A percentile compares a stretch with the other conserved stretches of the same genome.
Evolutionary conservation across 441 rosid genomes (phyloP).

Genomic region (Melastoma candidum): DNA sequence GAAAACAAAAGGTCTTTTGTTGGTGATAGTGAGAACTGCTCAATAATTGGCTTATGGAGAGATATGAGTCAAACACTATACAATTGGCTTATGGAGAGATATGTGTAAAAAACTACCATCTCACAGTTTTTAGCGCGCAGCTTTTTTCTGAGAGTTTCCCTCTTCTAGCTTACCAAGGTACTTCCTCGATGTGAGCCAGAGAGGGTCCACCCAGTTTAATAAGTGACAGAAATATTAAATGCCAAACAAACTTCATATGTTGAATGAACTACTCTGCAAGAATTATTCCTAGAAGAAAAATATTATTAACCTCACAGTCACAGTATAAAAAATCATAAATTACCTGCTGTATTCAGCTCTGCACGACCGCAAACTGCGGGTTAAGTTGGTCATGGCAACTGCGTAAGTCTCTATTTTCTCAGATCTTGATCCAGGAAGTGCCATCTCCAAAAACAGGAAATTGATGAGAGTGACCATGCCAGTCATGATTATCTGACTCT

Average conservation of each 20-base stretch:
- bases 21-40: no score
- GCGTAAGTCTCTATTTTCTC: conserved; percentile 39
- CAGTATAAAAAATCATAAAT: background rate
- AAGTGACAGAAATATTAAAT: conserved; percentile 1
- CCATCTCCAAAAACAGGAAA: conserved; percentile 52
- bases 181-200: conserved; percentile 58
- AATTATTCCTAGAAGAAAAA: background rate
- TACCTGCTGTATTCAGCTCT: conserved; percentile 41
- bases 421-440: conserved; percentile 47
- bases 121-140: conserved; percentile 70
- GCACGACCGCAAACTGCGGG: conserved; percentile 34
- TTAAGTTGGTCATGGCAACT: conserved; percentile 51
- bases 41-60: no score
- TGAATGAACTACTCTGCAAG: background rate
- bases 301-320: background rate
- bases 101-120: conserved; percentile 44
- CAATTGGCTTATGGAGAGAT: no score
- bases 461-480: conserved; percentile 69
- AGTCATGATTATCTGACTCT: conserved; percentile 83
- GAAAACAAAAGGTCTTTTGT: no score
- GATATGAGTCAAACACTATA: no score
- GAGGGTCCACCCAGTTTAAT: conserved; percentile 55
- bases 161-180: conserved; percentile 83
- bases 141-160: conserved; percentile 73
- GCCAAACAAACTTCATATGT: conserved; percentile 4